phyloP scores from a whole-genome alignment of 148 eudicot genomes.

The Fagopyrum tataricum region DNA sequence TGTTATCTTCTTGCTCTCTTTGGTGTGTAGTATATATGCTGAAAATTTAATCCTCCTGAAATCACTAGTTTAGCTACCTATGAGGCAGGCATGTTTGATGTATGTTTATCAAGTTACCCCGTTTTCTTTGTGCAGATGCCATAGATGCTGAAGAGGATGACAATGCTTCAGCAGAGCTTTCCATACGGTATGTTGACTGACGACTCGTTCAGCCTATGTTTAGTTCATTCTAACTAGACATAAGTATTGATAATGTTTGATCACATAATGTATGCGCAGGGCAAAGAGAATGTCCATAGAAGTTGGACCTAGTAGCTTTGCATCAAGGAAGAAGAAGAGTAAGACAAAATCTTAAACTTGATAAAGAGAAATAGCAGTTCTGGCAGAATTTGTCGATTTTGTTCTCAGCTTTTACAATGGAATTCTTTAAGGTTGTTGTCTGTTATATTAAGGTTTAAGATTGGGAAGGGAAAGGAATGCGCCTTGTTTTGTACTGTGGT shows the following conservation, averaged over 20 bases:
- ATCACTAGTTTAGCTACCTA: too few relatives aligned
- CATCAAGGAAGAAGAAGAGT: constrained; percentile 76
- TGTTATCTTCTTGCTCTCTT: too few relatives aligned
- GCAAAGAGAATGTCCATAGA: constrained; percentile 27
- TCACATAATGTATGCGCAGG: constrained; percentile 26
- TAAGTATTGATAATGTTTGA: neutral
- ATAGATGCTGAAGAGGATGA: constrained; percentile 38
- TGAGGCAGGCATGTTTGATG: neutral
- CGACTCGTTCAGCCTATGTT: neutral
- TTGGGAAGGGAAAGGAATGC: too few relatives aligned
- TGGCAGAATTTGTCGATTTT: neutral
- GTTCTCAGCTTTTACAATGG: too few relatives aligned
- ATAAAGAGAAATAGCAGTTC: neutral
- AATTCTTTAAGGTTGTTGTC: too few relatives aligned
- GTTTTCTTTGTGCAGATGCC: constrained; percentile 25
- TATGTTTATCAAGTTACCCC: neutral
- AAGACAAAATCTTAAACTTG: constrained; percentile 29
- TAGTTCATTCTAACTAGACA: neutral
- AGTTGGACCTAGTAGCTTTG: constrained; percentile 50
- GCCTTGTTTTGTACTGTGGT: too few relatives aligned
- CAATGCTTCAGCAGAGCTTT: constrained; percentile 41
- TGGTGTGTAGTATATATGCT: too few relatives aligned
- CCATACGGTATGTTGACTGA: constrained; percentile 36
- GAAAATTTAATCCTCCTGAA: neutral
- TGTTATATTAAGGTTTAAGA: too few relatives aligned